These are phyloP conservation scores for Cladochytrium replicatum DNA, from an alignment of 192 early-diverging fungal genomes.

Conservation along the genomic window DNA sequence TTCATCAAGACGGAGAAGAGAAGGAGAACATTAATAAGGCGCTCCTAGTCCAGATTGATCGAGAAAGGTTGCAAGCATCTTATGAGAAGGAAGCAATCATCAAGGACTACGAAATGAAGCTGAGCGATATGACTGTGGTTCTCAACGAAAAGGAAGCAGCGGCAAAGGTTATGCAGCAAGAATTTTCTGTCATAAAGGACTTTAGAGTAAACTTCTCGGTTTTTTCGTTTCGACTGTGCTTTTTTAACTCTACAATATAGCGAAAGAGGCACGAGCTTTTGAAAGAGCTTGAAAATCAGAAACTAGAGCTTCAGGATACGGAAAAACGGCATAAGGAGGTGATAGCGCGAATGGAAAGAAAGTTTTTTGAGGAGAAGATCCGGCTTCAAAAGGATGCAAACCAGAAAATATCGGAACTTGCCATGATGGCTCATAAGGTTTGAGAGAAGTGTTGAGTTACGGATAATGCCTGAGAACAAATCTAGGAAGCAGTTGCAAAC, in stretches of 20 bases:
- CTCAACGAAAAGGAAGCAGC: conserved; percentile 48
- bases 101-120: conserved; percentile 34
- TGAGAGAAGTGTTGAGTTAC: conserved; percentile 1
- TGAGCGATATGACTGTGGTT: conserved; percentile 36
- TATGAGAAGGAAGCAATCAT: conserved; percentile 29
- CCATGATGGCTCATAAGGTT: conserved; percentile 47
- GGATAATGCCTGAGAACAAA: not conserved
- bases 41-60: conserved; percentile 31
- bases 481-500: conserved; percentile 44
- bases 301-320: conserved; percentile 43
- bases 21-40: conserved; percentile 38
- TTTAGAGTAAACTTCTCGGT: conserved; percentile 31
- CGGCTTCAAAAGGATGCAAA: conserved; percentile 54
- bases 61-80: conserved; percentile 10
- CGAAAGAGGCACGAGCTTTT: conserved; percentile 50
- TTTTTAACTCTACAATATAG: conserved; percentile 15
- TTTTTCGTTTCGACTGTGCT: not conserved
- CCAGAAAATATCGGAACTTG: conserved; percentile 51
- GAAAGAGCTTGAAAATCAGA: conserved; percentile 45
- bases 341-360: conserved; percentile 47
- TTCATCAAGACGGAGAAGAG: conserved; percentile 42
- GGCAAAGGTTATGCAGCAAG: conserved; percentile 50
- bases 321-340: conserved; percentile 46
- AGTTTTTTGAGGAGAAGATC: conserved; percentile 60
- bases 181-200: conserved; percentile 54